Percentiles rank a stretch among this genome's conserved stretches.
phyloP scores from a whole-genome alignment of 2,329 filamentous ascomycete species.

The Colletotrichum kahawae region DNA sequence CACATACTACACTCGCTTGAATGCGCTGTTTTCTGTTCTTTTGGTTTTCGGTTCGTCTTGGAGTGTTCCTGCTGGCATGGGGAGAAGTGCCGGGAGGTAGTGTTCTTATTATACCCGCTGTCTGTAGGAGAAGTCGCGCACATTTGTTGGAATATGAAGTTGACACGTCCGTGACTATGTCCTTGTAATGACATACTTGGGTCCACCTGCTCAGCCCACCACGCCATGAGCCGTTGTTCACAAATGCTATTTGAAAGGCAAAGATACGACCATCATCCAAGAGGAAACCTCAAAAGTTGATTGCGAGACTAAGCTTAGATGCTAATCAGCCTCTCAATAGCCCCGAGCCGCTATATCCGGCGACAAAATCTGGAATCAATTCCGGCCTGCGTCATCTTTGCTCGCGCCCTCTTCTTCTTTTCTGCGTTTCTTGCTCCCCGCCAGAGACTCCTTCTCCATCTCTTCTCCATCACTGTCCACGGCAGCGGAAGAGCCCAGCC shows the following conservation, averaged over 20 bases:
- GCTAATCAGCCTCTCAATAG: background rate
- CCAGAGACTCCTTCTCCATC: too few relatives aligned
- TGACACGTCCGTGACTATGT: background rate
- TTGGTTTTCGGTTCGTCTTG: background rate
- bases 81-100: background rate
- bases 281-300: too few relatives aligned
- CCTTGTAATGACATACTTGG: too few relatives aligned
- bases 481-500: too few relatives aligned
- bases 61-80: background rate
- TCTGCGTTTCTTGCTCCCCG: background rate
- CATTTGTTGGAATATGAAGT: slow-evolving; percentile 8
- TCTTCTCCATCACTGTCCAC: too few relatives aligned
- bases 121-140: background rate
- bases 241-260: background rate
- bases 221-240: too few relatives aligned
- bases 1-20: slow-evolving; percentile 18
- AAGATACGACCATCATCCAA: background rate
- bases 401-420: background rate
- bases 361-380: fast-evolving
- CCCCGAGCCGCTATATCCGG: background rate
- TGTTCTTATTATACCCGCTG: slow-evolving; percentile 20
- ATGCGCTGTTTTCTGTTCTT: background rate
- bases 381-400: background rate
- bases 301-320: background rate
- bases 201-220: too few relatives aligned